phyloP scores from a whole-genome alignment of 345 rosid species.

The Capsella bursapastoris region DNA sequence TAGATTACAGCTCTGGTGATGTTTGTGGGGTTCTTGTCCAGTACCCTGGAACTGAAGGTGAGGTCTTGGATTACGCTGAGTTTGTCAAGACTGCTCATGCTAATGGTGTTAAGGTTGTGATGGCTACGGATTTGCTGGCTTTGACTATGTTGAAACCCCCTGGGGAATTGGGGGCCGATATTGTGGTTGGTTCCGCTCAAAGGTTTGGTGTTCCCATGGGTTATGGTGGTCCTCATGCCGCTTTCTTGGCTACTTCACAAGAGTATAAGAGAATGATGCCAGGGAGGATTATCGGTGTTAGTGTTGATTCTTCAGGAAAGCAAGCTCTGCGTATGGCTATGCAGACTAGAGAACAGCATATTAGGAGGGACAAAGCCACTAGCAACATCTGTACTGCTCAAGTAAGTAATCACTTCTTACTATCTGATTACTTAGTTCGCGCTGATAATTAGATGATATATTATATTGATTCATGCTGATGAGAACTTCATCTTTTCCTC shows the following conservation, averaged over 20 bases:
- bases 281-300: slow-evolving; percentile 90
- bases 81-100: slow-evolving; percentile 91
- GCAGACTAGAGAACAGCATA: slow-evolving; percentile 99
- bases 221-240: slow-evolving; percentile 99
- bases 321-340: slow-evolving; percentile 97
- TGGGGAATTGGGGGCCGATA: slow-evolving; percentile 92
- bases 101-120: slow-evolving; percentile 92
- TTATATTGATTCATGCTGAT: neutral
- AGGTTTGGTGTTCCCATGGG: slow-evolving; percentile 99
- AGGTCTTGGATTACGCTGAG: slow-evolving; percentile 83
- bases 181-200: slow-evolving; percentile 95
- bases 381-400: slow-evolving; percentile 99
- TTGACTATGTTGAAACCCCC: slow-evolving; percentile 96
- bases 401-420: slow-evolving; percentile 64
- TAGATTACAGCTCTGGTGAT: slow-evolving; percentile 78
- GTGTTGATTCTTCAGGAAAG: slow-evolving; percentile 94
- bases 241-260: slow-evolving; percentile 94
- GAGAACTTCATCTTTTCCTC: slow-evolving; percentile 15
- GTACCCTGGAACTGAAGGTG: slow-evolving; percentile 97
- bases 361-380: slow-evolving; percentile 98
- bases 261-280: slow-evolving; percentile 99
- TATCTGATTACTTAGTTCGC: neutral
- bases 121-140: slow-evolving; percentile 94
- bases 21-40: slow-evolving; percentile 97
- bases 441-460: neutral